These are phyloP conservation scores for Kokia cookei DNA, from an alignment of 441 rosid genomes.

Conservation along the genomic window DNA sequence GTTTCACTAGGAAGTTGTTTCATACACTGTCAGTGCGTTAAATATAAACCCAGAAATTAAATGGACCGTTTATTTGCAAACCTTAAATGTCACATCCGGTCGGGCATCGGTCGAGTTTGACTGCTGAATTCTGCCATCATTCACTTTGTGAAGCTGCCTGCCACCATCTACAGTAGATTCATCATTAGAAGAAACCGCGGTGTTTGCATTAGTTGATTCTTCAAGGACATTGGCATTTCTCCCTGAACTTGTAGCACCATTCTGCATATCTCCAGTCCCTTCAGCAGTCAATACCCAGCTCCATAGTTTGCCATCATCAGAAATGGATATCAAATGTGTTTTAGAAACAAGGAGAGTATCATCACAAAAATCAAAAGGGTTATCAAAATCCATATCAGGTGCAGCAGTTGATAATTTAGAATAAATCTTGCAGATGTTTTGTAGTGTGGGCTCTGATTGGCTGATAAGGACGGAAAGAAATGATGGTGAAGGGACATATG, in stretches of 20 bases:
- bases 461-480: slow-evolving; percentile 56
- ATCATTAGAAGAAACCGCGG: slow-evolving; percentile 25
- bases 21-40: background rate
- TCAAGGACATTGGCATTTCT: slow-evolving; percentile 25
- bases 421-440: slow-evolving; percentile 64
- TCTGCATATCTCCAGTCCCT: slow-evolving; percentile 52
- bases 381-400: slow-evolving; percentile 54
- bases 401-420: slow-evolving; percentile 39
- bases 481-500: slow-evolving; percentile 72
- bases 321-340: slow-evolving; percentile 72
- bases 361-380: slow-evolving; percentile 83
- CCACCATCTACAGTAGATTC: slow-evolving; percentile 23
- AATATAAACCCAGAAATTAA: background rate
- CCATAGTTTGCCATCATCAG: slow-evolving; percentile 97
- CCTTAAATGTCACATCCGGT: slow-evolving; percentile 62
- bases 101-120: slow-evolving; percentile 29
- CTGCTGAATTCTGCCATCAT: slow-evolving; percentile 28
- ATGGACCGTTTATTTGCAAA: slow-evolving; percentile 15
- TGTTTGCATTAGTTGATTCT: slow-evolving; percentile 17
- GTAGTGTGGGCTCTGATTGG: slow-evolving; percentile 76
- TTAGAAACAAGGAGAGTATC: slow-evolving; percentile 64
- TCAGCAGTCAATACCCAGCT: slow-evolving; percentile 88
- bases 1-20: background rate
- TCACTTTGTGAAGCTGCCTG: slow-evolving; percentile 27
- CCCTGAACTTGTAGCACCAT: slow-evolving; percentile 26